Percentiles rank a stretch among this genome's conserved stretches.
These are phyloP conservation scores for Globisporangium echinulatum DNA, from an alignment of 352 stramenopile species.

Conservation along the genomic window DNA sequence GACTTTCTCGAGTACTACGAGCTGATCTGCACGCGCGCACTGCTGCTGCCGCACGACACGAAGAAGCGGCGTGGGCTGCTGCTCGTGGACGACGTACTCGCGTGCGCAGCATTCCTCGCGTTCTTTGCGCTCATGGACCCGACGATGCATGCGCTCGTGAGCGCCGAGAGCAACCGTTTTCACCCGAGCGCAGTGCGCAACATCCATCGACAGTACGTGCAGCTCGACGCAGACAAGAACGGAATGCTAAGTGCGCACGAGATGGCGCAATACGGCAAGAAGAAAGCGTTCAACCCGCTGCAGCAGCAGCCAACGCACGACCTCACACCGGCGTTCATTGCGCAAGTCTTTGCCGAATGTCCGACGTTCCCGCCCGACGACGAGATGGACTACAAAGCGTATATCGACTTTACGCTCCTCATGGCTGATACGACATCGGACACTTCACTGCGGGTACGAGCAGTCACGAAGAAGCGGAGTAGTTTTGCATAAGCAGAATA, in stretches of 20 bases:
- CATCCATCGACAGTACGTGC: slow-evolving; percentile 53
- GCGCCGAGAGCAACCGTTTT: slow-evolving; percentile 24
- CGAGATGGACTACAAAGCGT: slow-evolving; percentile 60
- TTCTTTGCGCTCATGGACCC: slow-evolving; percentile 40
- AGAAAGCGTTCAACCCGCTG: slow-evolving; percentile 55
- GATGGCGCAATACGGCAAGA: slow-evolving; percentile 52
- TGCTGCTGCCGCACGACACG: slow-evolving; percentile 46
- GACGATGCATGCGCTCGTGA: slow-evolving; percentile 24
- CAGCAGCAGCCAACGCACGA: slow-evolving; percentile 42
- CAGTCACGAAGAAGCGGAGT: neutral
- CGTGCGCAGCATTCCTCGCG: slow-evolving; percentile 25
- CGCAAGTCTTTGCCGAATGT: slow-evolving; percentile 48
- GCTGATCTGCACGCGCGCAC: slow-evolving; percentile 45
- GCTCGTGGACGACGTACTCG: slow-evolving; percentile 30
- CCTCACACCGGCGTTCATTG: slow-evolving; percentile 44
- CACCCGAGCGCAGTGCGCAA: slow-evolving; percentile 23
- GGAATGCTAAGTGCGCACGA: slow-evolving; percentile 44
- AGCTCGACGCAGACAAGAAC: slow-evolving; percentile 59
- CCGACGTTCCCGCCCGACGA: slow-evolving; percentile 32
- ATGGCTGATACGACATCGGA: slow-evolving; percentile 35
- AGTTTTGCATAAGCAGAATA: neutral
- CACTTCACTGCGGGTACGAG: slow-evolving; percentile 33
- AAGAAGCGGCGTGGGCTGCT: slow-evolving; percentile 17
- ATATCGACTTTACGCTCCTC: slow-evolving; percentile 53
- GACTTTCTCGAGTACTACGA: slow-evolving; percentile 55